These are phyloP conservation scores for Barnettozyma hawaiiensis DNA, from an alignment of 1,139 yeast genomes.

Conservation along the genomic window DNA sequence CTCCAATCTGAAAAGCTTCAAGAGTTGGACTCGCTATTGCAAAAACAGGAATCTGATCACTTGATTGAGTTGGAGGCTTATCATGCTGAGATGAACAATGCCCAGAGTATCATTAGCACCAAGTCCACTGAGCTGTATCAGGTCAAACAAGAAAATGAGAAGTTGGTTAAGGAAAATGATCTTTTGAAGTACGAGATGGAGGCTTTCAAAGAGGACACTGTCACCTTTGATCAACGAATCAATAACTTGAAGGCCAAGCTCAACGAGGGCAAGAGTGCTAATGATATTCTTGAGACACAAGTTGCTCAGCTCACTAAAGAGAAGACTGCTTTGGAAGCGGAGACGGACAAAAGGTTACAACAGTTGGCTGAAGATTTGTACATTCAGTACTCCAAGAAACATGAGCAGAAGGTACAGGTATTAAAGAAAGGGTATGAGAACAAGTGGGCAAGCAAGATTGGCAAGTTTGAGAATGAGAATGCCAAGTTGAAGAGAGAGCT, in stretches of 20 bases:
- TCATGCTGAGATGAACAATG: constrained; percentile 30
- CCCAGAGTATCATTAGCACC: constrained; percentile 26
- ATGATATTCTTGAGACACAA: constrained; percentile 10
- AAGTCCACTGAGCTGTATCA: constrained; percentile 26
- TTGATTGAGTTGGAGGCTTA: constrained; percentile 32
- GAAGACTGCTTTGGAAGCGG: constrained; percentile 31
- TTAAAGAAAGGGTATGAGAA: constrained; percentile 48
- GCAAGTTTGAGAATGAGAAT: constrained; percentile 37
- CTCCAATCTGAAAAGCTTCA: constrained; percentile 27
- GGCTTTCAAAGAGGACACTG: constrained; percentile 26
- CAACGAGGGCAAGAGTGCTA: constrained; percentile 21
- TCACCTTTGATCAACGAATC: constrained; percentile 18
- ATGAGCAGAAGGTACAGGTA: constrained; percentile 55
- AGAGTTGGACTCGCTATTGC: constrained; percentile 22
- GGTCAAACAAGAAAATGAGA: constrained; percentile 25
- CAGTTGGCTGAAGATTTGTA: constrained; percentile 61
- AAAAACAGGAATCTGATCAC: constrained; percentile 31
- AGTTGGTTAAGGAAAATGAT: constrained; percentile 19
- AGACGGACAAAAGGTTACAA: constrained; percentile 47
- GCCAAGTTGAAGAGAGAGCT: constrained; percentile 40
- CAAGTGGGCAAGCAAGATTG: constrained; percentile 41
- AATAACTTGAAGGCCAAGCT: constrained; percentile 22
- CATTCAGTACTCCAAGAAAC: constrained; percentile 63
- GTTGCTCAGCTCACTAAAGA: constrained; percentile 17
- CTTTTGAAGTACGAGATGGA: constrained; percentile 20